Percentiles rank a stretch among this genome's conserved stretches.
Evolutionary conservation across 768 basidiomycete species (phyloP).

Genomic region (Termitomyces sp.): DNA sequence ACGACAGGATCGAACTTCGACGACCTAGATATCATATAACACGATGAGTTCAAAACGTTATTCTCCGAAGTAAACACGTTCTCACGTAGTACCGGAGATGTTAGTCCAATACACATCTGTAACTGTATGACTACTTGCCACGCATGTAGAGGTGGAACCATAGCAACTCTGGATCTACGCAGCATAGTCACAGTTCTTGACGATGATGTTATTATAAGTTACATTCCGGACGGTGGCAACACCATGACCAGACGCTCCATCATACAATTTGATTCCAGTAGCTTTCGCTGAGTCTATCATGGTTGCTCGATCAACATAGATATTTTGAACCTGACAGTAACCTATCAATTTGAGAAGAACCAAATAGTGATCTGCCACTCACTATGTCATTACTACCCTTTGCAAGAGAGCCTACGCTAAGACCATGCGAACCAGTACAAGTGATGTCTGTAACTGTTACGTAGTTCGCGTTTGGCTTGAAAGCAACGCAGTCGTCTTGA

Average conservation of each 20-base stretch:
- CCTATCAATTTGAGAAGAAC: neutral
- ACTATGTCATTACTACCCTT: slow-evolving; percentile 15
- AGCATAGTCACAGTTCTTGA: slow-evolving; percentile 29
- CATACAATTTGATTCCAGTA: slow-evolving; percentile 28
- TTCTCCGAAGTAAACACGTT: neutral
- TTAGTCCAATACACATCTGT: slow-evolving; percentile 22
- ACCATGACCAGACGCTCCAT: slow-evolving; percentile 24
- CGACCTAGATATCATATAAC: slow-evolving; percentile 13
- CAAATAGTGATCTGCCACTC: neutral
- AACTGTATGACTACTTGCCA: slow-evolving; percentile 20
- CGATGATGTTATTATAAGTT: slow-evolving; percentile 24
- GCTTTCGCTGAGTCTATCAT: slow-evolving; percentile 30
- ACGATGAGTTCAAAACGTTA: neutral
- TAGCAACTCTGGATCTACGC: slow-evolving; percentile 30
- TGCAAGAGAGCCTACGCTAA: slow-evolving; percentile 26
- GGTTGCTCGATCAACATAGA: slow-evolving; percentile 22
- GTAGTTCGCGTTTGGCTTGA: slow-evolving; percentile 26
- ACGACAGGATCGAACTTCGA: slow-evolving; percentile 21
- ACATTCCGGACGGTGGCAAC: slow-evolving; percentile 27
- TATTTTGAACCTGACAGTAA: slow-evolving; percentile 20
- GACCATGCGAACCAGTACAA: slow-evolving; percentile 28
- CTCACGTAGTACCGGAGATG: slow-evolving; percentile 27
- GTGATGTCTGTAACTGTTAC: slow-evolving; percentile 24
- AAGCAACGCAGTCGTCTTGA: slow-evolving; percentile 29
- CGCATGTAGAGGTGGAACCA: slow-evolving; percentile 20